A percentile compares a stretch with the other conserved stretches of the same genome.
phyloP scores from a whole-genome alignment of 176 grass and related monocot species.

The Pontederia paniculata region DNA sequence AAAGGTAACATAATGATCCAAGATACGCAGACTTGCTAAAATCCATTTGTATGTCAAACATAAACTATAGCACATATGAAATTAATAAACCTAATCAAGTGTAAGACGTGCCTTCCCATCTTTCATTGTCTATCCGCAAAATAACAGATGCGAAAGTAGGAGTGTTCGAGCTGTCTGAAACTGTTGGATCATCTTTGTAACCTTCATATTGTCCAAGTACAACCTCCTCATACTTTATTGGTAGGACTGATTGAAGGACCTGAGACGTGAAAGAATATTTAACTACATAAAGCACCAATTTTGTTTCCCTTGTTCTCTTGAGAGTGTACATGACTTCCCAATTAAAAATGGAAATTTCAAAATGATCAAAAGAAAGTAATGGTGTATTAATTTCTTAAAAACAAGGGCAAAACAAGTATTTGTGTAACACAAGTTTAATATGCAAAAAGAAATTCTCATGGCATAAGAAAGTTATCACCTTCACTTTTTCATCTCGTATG shows the following conservation, averaged over 20 bases:
- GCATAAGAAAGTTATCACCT: no score
- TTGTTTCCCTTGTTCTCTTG: no score
- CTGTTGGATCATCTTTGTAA: constrained; percentile 92
- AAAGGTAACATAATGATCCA: no score
- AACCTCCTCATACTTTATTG: constrained; percentile 78
- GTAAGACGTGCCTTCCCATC: constrained; percentile 78
- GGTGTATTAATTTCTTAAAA: no score
- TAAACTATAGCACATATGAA: neutral
- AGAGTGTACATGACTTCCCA: neutral
- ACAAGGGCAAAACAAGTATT: no score
- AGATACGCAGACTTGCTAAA: no score
- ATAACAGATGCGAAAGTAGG: constrained; percentile 94
- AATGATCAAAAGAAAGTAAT: no score
- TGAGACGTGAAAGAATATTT: constrained; percentile 21
- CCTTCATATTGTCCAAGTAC: constrained; percentile 96
- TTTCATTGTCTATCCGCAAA: constrained; percentile 85
- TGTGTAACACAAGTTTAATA: no score
- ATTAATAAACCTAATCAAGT: neutral
- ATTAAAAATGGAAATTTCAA: neutral
- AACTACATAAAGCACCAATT: neutral
- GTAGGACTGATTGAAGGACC: constrained; percentile 93
- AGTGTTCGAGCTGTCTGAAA: constrained; percentile 90
- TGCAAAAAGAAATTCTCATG: no score
- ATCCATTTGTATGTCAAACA: no score
- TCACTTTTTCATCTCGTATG: neutral